Base-by-base conservation (phyloP, 2,329 filamentous ascomycete genomes). In the Xylaria digitata region DNA sequence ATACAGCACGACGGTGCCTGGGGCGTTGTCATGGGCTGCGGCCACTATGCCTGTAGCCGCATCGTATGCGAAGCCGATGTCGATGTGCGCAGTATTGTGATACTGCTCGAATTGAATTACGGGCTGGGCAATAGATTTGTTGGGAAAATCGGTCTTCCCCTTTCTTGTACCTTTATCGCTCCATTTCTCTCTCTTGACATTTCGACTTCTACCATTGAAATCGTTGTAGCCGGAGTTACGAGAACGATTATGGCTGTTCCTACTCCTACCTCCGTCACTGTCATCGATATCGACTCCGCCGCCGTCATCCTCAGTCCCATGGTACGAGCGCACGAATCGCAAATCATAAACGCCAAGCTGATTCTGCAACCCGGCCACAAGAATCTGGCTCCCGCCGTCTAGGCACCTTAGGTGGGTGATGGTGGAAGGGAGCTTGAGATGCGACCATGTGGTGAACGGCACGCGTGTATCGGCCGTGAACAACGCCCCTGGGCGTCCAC, bases 301-400 rank as follows among this genome's bases (percentile, higher is more conserved):
- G 19, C 23, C 34, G 3, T 58, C 49, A 17, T 49, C 48, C 2
- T 13, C 57, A 4, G 37, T 26, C 2, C 32, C 54, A 6, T 54
- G 60, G 17, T 30, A 9, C 19, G 53, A 49, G 17, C 53, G 48
- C 26, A 63, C 43, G 69, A 81, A 87, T 1, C 88, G 86, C 37
- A 86, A 67, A 68, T 90, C 88, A 71, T 88, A 90, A 5, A 89
- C 76, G 1, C 80, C 80, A 78, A 90, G 84, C 60, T 73, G 79
- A 72, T 80, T 81, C 37, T 77, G 72, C 1, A 87, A 76, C 0
- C 87, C 86, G 0, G 86, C 83, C 3, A 84, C 84, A 1, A 90
- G 77, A 21, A 89, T 77, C 50, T 85, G 82, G 70, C 87, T 77
- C 7, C 77, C 75, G 19, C 55, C 55, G 55, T 83, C 82, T 1